These are phyloP conservation scores for Salisapilia sapeloensis DNA, from an alignment of 352 stramenopile genomes.

Conservation along the genomic window DNA sequence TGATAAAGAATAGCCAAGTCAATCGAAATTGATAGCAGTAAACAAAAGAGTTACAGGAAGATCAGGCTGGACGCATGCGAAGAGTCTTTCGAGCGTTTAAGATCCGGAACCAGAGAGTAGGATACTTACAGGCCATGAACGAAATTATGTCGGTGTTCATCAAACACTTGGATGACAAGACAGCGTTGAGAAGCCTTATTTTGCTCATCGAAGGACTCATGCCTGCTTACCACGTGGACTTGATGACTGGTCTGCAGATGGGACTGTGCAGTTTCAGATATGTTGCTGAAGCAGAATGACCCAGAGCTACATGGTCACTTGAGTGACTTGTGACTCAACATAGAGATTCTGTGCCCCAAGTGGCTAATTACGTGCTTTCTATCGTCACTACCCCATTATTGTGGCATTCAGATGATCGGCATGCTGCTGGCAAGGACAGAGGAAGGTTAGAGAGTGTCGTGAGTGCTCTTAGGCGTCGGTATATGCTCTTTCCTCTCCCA, in stretches of 20 bases:
- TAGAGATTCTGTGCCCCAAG: conserved; percentile 7
- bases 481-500: conserved; percentile 2
- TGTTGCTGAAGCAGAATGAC: conserved; percentile 4
- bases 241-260: conserved; percentile 4
- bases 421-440: conserved; percentile 2
- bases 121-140: conserved; percentile 9
- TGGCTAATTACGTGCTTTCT: conserved; percentile 6
- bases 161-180: conserved; percentile 2
- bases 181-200: conserved; percentile 2
- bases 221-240: conserved; percentile 4
- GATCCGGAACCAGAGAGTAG: conserved; percentile 1
- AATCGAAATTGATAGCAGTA: conserved; percentile 4
- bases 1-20: not conserved
- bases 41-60: conserved; percentile 1
- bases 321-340: conserved; percentile 4
- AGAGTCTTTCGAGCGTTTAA: conserved; percentile 3
- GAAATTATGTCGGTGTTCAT: conserved; percentile 4
- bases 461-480: conserved; percentile 1
- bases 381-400: conserved; percentile 1
- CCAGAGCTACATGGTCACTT: conserved; percentile 3
- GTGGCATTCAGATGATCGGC: conserved; percentile 2
- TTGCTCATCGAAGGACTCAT: conserved; percentile 5
- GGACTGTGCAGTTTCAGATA: conserved; percentile 5
- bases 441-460: not conserved
- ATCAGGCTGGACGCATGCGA: not conserved